Conservation (phyloP, 2,329 filamentous ascomycete species). For the Aureobasidium lini region DNA sequence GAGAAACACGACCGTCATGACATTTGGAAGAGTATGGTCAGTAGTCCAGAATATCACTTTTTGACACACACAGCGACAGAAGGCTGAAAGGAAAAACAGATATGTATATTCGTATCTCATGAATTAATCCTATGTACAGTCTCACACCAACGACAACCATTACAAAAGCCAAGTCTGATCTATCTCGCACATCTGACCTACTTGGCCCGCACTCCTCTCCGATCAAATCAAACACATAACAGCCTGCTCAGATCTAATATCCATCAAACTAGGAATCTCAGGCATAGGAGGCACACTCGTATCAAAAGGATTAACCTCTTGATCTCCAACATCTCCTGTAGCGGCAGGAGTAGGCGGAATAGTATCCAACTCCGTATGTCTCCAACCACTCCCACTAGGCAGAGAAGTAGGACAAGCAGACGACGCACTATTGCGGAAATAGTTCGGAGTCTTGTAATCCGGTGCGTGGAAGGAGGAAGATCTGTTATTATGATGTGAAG, state of each 20-base stretch:
- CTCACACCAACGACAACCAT: background rate
- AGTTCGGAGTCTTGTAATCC: slow-evolving; percentile 27
- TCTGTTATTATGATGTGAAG: background rate
- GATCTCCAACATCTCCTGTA: slow-evolving; percentile 18
- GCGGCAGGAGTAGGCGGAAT: slow-evolving; percentile 36
- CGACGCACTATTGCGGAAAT: slow-evolving; percentile 30
- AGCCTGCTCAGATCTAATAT: background rate
- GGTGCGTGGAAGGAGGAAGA: slow-evolving; percentile 9
- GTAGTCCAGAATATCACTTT: no score
- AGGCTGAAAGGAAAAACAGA: background rate
- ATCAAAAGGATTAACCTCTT: slow-evolving; percentile 33
- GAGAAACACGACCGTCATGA: background rate
- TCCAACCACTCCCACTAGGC: slow-evolving; percentile 19
- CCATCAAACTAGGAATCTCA: background rate
- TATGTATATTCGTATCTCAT: background rate
- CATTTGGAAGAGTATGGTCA: background rate
- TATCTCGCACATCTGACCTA: background rate
- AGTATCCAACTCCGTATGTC: slow-evolving; percentile 27
- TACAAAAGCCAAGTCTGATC: background rate
- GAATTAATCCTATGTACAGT: background rate
- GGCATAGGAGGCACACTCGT: slow-evolving; percentile 20
- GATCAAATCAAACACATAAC: background rate
- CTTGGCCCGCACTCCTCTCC: background rate
- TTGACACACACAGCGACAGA: no score
- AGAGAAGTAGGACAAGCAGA: slow-evolving; percentile 34